These are phyloP conservation scores for sorghum (Sorghum bicolor) DNA, from an alignment of 176 grass and related monocot genomes.

Conservation along the genomic window Sorghum_bicolor_NCBIv3 NC_012878.2:4577501-4578000, in stretches of 20 bases:
- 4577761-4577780: background rate
- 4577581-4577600: background rate
- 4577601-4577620: background rate
- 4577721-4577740: background rate
- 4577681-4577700: background rate
- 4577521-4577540: background rate
- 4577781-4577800: background rate
- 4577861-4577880: background rate
- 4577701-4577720: slow-evolving; percentile 35
- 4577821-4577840: background rate
- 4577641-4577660: background rate
- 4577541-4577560: background rate
- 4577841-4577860: background rate
- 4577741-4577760: background rate
- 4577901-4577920: too few relatives aligned
- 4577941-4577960: too few relatives aligned
- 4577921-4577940: too few relatives aligned
- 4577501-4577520: too few relatives aligned
- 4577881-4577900: background rate
- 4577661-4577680: slow-evolving; percentile 20
- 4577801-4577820: background rate
- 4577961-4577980: too few relatives aligned
- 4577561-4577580: background rate
- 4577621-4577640: background rate
- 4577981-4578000: too few relatives aligned